These are phyloP conservation scores for Hyphopichia burtonii DNA, from an alignment of 1,139 yeast species.

Conservation along the genomic window DNA sequence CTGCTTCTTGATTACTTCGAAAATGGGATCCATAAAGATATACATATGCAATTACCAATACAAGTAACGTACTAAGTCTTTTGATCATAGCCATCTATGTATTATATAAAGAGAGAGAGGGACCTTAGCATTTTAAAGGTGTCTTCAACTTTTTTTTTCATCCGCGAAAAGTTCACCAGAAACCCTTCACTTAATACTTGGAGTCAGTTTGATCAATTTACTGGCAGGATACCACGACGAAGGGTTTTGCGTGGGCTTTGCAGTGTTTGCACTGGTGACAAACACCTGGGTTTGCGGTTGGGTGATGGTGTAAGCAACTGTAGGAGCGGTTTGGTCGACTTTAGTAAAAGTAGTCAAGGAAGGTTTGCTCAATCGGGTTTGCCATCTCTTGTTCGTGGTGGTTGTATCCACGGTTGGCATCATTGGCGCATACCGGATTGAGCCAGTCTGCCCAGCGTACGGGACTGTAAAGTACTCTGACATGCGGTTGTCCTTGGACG, in stretches of 20 bases:
- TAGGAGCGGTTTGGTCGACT: constrained; percentile 1
- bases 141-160: not conserved
- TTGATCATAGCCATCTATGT: not conserved
- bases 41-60: constrained; percentile 3
- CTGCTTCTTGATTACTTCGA: not conserved
- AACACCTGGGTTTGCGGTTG: constrained; percentile 1
- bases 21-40: not conserved
- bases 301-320: constrained; percentile 5
- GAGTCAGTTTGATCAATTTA: not conserved
- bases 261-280: not conserved
- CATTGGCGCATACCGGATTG: constrained; percentile 6
- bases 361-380: not conserved
- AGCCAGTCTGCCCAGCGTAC: constrained; percentile 4
- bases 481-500: not conserved
- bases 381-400: not conserved
- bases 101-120: not conserved
- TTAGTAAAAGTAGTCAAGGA: constrained; percentile 1
- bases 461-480: constrained; percentile 3
- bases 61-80: not conserved
- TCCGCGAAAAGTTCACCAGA: not conserved
- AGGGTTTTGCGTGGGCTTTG: not conserved
- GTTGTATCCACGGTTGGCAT: not conserved
- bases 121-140: not conserved
- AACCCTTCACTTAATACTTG: too few species aligned
- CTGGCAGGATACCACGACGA: not conserved